Percentiles rank a stretch among this genome's conserved stretches.
These are phyloP conservation scores for Hordeum pubiflorum DNA, from an alignment of 202 grass and related monocot genomes.

Conservation along the genomic window DNA sequence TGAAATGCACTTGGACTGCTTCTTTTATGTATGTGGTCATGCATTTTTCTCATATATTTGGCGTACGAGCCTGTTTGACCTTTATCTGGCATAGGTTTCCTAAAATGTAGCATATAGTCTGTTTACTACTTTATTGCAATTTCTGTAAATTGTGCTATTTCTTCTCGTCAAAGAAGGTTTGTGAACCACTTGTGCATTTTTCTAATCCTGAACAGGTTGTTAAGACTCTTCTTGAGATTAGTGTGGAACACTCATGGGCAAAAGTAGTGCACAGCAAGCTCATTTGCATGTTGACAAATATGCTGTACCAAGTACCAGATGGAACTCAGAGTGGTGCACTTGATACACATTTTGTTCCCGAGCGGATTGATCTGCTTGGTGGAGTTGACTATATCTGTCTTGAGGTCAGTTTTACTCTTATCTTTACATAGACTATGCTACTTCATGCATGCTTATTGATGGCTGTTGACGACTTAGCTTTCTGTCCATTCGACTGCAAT, in stretches of 20 bases:
- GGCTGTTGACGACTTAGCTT: constrained; percentile 13
- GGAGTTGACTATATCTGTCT: constrained; percentile 95
- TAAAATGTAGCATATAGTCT: not conserved
- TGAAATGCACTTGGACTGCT: not conserved
- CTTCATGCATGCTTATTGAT: constrained; percentile 19
- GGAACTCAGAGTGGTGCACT: constrained; percentile 40
- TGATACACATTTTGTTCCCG: constrained; percentile 51
- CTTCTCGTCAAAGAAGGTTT: not conserved
- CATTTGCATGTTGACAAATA: constrained; percentile 92
- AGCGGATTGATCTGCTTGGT: constrained; percentile 78
- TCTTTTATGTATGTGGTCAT: constrained; percentile 2
- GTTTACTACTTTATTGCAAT: constrained; percentile 3
- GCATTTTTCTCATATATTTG: constrained; percentile 8
- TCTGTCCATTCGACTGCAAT: constrained; percentile 17
- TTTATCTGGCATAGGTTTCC: not conserved
- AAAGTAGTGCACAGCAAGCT: constrained; percentile 89
- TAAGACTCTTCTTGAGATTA: constrained; percentile 86
- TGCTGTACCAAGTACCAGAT: constrained; percentile 79
- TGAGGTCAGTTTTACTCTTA: constrained; percentile 48
- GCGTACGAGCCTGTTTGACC: not conserved
- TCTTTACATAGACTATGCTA: constrained; percentile 1
- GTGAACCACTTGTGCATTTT: not conserved
- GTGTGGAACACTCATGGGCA: constrained; percentile 91
- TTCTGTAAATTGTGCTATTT: constrained; percentile 10
- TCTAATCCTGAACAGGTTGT: constrained; percentile 54